Conservation (phyloP, 2,329 filamentous ascomycete species). For the Mariannaea sp. region DNA sequence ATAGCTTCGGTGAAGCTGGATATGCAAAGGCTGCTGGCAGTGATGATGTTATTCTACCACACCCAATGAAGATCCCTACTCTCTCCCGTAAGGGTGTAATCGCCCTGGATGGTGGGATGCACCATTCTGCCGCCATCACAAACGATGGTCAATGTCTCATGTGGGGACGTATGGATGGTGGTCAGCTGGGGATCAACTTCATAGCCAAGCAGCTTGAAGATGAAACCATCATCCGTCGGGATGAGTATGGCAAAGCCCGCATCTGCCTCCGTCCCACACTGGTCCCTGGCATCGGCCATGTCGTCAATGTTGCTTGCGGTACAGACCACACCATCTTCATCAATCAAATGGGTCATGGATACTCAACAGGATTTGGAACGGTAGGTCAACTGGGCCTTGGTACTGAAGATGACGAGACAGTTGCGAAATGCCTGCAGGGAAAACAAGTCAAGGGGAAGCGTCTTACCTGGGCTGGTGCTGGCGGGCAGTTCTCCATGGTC, state of each 20-base stretch:
- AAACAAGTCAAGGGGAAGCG: neutral
- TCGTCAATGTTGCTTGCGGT: slow-evolving; percentile 55
- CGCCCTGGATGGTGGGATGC: neutral
- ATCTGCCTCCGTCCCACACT: slow-evolving; percentile 64
- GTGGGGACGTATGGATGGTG: neutral
- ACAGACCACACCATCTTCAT: slow-evolving; percentile 72
- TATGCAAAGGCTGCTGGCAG: neutral
- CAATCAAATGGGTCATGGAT: slow-evolving; percentile 57
- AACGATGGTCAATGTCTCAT: neutral
- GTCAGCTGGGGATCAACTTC: neutral
- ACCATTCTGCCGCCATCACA: neutral
- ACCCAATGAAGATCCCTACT: neutral
- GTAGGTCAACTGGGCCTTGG: slow-evolving; percentile 75
- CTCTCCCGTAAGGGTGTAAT: neutral
- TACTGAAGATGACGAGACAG: slow-evolving; percentile 64
- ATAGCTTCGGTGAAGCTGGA: neutral
- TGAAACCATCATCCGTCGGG: slow-evolving; percentile 55
- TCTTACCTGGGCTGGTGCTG: slow-evolving; percentile 10
- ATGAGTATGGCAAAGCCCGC: slow-evolving; percentile 57
- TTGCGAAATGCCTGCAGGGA: neutral
- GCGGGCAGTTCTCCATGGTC: slow-evolving; percentile 6
- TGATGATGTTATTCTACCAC: neutral
- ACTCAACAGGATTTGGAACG: slow-evolving; percentile 69
- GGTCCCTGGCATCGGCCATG: slow-evolving; percentile 59
- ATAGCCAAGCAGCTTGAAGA: slow-evolving; percentile 47